These are phyloP conservation scores for Hypoxylon sp. DNA, from an alignment of 2,329 filamentous ascomycete species.

Conservation along the genomic window DNA sequence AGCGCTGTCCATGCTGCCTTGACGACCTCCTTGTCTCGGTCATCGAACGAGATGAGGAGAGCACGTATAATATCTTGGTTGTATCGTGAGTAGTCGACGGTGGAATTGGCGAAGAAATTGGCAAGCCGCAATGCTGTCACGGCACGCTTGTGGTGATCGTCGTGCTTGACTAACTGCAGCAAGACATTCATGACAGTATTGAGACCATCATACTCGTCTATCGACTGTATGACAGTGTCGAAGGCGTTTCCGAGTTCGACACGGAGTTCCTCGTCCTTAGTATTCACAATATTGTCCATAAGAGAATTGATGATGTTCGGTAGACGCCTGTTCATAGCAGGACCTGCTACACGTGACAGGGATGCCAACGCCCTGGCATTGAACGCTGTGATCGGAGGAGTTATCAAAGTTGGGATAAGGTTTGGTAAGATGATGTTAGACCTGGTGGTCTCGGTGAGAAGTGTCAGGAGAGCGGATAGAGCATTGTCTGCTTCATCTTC, in stretches of 20 bases:
- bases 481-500: slow-evolving; percentile 93
- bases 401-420: slow-evolving; percentile 92
- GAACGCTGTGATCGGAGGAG: slow-evolving; percentile 91
- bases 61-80: slow-evolving; percentile 95
- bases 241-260: slow-evolving; percentile 84
- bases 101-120: slow-evolving; percentile 85
- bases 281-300: slow-evolving; percentile 90
- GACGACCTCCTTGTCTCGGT: slow-evolving; percentile 85
- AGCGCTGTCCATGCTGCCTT: slow-evolving; percentile 92
- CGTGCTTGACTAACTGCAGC: slow-evolving; percentile 88
- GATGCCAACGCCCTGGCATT: slow-evolving; percentile 96
- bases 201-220: slow-evolving; percentile 95
- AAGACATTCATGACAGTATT: slow-evolving; percentile 97
- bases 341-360: slow-evolving; percentile 89
- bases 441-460: slow-evolving; percentile 92
- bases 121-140: slow-evolving; percentile 84
- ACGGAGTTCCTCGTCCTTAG: slow-evolving; percentile 80
- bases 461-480: slow-evolving; percentile 89
- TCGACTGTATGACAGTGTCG: slow-evolving; percentile 89
- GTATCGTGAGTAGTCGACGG: slow-evolving; percentile 94
- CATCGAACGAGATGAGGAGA: slow-evolving; percentile 92
- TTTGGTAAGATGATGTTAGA: slow-evolving; percentile 98
- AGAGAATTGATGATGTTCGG: slow-evolving; percentile 93
- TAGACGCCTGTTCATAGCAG: slow-evolving; percentile 90
- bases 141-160: slow-evolving; percentile 88